Conservation (phyloP, 352 stramenopile species). For the Saprolegnia diclina region DNA sequence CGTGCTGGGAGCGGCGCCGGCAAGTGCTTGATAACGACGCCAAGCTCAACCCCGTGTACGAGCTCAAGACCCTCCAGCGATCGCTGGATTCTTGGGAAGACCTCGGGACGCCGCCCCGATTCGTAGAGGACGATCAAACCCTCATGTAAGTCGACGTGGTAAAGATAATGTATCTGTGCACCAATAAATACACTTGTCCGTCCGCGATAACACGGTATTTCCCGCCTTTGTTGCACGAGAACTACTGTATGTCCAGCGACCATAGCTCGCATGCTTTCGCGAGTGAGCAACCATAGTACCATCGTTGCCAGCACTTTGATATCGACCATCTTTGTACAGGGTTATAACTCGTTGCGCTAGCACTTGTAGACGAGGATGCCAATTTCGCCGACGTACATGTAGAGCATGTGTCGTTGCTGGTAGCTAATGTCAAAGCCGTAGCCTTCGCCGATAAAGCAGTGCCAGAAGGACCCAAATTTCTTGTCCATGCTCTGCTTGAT, state of each 20-base stretch:
- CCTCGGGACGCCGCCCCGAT: not conserved
- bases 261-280: too few species aligned
- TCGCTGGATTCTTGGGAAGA: slow-evolving; percentile 7
- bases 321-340: too few species aligned
- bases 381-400: slow-evolving; percentile 91
- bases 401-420: slow-evolving; percentile 93
- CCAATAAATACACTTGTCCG: too few species aligned
- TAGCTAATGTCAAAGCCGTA: slow-evolving; percentile 97
- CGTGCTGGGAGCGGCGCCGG: not conserved
- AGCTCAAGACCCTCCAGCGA: not conserved
- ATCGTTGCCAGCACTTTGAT: too few species aligned
- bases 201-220: too few species aligned
- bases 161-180: too few species aligned
- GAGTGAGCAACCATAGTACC: too few species aligned
- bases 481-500: slow-evolving; percentile 98
- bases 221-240: not conserved
- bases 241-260: not conserved
- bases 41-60: not conserved
- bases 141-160: not conserved
- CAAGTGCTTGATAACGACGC: not conserved
- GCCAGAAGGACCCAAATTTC: slow-evolving; percentile 95
- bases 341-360: too few species aligned
- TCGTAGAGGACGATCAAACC: not conserved
- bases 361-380: slow-evolving; percentile 95
- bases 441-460: slow-evolving; percentile 94